A percentile compares a stretch with the other conserved stretches of the same genome.
phyloP scores from a whole-genome alignment of 441 rosid species.

The Arabidopsis lyrata region DNA sequence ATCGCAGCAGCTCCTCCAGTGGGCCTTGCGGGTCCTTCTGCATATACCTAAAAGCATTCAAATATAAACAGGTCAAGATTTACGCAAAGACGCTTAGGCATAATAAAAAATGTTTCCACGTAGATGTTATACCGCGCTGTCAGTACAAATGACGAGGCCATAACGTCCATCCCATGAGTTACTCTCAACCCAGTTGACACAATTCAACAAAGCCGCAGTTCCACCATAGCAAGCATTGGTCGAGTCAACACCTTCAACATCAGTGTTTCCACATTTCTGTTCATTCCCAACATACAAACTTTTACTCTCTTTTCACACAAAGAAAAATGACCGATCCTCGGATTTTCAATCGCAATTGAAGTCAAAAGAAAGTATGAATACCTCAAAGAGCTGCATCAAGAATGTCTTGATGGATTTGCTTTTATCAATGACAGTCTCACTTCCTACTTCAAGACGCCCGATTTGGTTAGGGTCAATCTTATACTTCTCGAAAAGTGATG shows the following conservation, averaged over 20 bases:
- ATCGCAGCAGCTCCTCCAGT: slow-evolving; percentile 99
- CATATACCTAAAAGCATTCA: slow-evolving; percentile 81
- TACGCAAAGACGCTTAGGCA: neutral
- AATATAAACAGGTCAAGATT: neutral
- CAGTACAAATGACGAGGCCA: slow-evolving; percentile 94
- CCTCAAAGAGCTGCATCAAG: slow-evolving; percentile 99
- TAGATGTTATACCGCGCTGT: slow-evolving; percentile 83
- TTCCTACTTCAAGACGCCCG: slow-evolving; percentile 98
- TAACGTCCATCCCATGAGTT: slow-evolving; percentile 98
- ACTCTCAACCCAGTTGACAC: slow-evolving; percentile 99
- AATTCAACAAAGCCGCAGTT: slow-evolving; percentile 94
- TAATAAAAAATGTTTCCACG: neutral
- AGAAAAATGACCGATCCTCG: neutral
- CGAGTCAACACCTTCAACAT: slow-evolving; percentile 98
- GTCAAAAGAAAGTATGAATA: slow-evolving; percentile 36
- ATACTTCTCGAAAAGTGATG: slow-evolving; percentile 89
- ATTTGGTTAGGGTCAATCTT: slow-evolving; percentile 88
- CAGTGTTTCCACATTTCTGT: slow-evolving; percentile 93
- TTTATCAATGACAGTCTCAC: slow-evolving; percentile 99
- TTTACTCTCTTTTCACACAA: neutral
- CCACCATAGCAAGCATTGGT: slow-evolving; percentile 99
- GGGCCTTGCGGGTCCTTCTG: slow-evolving; percentile 99
- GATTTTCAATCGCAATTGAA: neutral
- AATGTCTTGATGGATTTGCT: slow-evolving; percentile 99
- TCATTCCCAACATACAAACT: slow-evolving; percentile 35